These are phyloP conservation scores for Phytomonas francai DNA, from an alignment of 208 protist genomes.

Conservation along the genomic window DNA sequence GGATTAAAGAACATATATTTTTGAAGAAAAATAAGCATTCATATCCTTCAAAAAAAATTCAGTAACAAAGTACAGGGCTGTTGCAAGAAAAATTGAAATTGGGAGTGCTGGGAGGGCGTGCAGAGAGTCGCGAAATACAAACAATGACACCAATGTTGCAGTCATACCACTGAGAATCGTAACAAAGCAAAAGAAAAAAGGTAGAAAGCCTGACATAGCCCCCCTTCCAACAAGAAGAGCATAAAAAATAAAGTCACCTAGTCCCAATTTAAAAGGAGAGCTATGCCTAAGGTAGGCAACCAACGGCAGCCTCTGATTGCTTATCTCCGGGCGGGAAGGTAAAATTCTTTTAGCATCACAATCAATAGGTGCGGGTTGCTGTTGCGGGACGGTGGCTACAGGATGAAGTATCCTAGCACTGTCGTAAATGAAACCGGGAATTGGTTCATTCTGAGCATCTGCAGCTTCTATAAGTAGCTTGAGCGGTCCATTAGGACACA, in stretches of 20 bases:
- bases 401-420: conserved; percentile 14
- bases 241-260: conserved; percentile 90
- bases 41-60: conserved; percentile 18
- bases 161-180: conserved; percentile 59
- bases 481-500: conserved; percentile 73
- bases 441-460: conserved; percentile 47
- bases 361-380: neutral
- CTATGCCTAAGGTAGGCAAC: conserved; percentile 6
- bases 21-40: neutral
- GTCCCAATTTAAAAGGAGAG: conserved; percentile 62
- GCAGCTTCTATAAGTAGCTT: conserved; percentile 54
- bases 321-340: neutral
- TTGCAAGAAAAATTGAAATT: conserved; percentile 63
- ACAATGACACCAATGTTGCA: conserved; percentile 41
- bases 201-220: conserved; percentile 33
- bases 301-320: neutral
- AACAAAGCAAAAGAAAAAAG: conserved; percentile 49
- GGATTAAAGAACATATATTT: conserved; percentile 5
- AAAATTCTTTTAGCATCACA: neutral
- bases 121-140: conserved; percentile 33
- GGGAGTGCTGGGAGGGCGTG: conserved; percentile 71
- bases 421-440: conserved; percentile 84
- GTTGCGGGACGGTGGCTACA: neutral
- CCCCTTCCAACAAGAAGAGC: conserved; percentile 64
- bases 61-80: conserved; percentile 36